Evolutionary conservation across 768 basidiomycete genomes (phyloP).

Genomic region (Suillus americanus): DNA sequence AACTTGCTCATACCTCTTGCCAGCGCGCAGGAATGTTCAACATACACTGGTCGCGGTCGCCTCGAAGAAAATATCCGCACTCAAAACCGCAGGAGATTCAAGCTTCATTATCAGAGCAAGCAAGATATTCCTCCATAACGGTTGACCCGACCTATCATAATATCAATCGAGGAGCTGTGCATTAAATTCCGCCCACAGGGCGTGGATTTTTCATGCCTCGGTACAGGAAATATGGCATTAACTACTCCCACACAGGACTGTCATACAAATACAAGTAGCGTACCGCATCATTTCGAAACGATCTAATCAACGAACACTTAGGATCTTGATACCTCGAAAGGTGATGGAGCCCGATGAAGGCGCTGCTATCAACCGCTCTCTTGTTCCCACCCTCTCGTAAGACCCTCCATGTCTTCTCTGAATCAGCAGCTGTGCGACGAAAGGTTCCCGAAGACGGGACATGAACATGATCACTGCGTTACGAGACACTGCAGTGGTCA

Average conservation of each 20-base stretch:
- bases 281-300: background rate
- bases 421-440: slow-evolving; percentile 27
- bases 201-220: background rate
- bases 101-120: too few species aligned
- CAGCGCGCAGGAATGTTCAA: too few species aligned
- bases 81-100: too few species aligned
- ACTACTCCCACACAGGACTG: background rate
- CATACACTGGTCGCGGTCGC: too few species aligned
- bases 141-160: too few species aligned
- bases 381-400: slow-evolving; percentile 2
- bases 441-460: slow-evolving; percentile 19
- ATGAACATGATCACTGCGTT: background rate
- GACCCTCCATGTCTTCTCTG: background rate
- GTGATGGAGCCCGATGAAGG: background rate
- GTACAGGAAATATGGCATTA: background rate
- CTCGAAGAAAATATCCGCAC: too few species aligned
- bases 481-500: background rate
- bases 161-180: too few species aligned
- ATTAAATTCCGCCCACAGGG: too few species aligned
- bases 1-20: too few species aligned
- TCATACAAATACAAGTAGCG: background rate
- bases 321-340: background rate
- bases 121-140: too few species aligned
- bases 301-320: background rate
- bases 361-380: background rate